These are phyloP conservation scores for Candolleomyces aberdarensis DNA, from an alignment of 768 basidiomycete genomes.

Conservation along the genomic window DNA sequence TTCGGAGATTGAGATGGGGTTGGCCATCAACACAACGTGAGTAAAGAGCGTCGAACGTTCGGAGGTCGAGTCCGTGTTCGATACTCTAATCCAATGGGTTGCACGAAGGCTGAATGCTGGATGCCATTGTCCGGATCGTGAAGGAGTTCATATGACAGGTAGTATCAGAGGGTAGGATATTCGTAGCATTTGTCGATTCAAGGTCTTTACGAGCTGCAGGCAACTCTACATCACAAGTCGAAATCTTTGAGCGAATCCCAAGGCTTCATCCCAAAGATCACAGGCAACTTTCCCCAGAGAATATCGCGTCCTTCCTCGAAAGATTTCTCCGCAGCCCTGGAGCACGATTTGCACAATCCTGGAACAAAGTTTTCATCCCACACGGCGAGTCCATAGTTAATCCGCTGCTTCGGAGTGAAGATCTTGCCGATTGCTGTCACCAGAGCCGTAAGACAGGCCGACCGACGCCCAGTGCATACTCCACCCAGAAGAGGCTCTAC, in stretches of 20 bases:
- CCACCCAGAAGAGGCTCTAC: background rate
- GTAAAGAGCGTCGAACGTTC: no score
- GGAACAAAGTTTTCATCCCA: background rate
- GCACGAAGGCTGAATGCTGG: no score
- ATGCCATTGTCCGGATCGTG: no score
- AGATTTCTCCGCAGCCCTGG: background rate
- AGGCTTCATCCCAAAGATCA: background rate
- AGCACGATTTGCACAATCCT: background rate
- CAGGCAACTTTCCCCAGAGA: background rate
- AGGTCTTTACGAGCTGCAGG: no score
- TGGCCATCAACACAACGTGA: no score
- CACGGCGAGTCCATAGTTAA: background rate
- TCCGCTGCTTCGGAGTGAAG: background rate
- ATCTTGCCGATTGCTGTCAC: background rate
- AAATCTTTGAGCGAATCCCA: background rate
- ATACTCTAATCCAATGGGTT: no score
- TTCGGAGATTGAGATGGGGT: no score
- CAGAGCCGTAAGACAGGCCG: background rate
- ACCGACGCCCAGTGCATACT: background rate
- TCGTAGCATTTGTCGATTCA: no score
- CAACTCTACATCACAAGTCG: no score
- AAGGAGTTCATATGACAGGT: no score
- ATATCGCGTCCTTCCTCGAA: background rate
- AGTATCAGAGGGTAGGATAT: no score
- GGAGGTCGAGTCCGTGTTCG: no score